Evolutionary conservation across 2,329 filamentous ascomycete genomes (phyloP).

Genomic region (Huntiella moniliformis): DNA sequence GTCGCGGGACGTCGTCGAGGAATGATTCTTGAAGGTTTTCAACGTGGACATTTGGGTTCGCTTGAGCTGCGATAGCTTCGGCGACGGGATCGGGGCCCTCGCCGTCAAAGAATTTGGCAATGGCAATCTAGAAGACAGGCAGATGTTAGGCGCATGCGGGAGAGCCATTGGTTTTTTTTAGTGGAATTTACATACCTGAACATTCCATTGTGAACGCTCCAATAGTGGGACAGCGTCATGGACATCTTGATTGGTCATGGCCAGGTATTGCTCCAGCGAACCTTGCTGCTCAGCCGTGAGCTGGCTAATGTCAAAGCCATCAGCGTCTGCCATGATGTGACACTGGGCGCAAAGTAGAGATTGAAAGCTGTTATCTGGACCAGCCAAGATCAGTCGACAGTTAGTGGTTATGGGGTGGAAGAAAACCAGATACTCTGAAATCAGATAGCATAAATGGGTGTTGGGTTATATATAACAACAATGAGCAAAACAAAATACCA

Average conservation of each 20-base stretch:
- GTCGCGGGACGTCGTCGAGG: constrained; percentile 17
- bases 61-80: constrained; percentile 51
- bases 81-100: constrained; percentile 68
- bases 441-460: neutral
- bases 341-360: neutral
- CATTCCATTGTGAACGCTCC: constrained; percentile 84
- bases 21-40: constrained; percentile 56
- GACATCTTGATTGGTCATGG: constrained; percentile 68
- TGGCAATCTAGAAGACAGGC: constrained; percentile 50
- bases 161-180: neutral
- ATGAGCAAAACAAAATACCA: neutral
- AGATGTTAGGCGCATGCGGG: neutral
- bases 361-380: neutral
- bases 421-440: neutral
- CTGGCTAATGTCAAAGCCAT: constrained; percentile 4
- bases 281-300: constrained; percentile 55
- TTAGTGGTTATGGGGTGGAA: neutral
- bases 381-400: neutral
- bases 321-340: neutral
- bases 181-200: constrained; percentile 41
- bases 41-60: constrained; percentile 43
- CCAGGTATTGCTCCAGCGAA: constrained; percentile 70
- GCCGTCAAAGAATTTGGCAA: constrained; percentile 94
- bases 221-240: constrained; percentile 62
- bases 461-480: neutral